Base-by-base conservation (phyloP, 805 yeast genomes). In the Cyberlindnera galapagoensis region DNA sequence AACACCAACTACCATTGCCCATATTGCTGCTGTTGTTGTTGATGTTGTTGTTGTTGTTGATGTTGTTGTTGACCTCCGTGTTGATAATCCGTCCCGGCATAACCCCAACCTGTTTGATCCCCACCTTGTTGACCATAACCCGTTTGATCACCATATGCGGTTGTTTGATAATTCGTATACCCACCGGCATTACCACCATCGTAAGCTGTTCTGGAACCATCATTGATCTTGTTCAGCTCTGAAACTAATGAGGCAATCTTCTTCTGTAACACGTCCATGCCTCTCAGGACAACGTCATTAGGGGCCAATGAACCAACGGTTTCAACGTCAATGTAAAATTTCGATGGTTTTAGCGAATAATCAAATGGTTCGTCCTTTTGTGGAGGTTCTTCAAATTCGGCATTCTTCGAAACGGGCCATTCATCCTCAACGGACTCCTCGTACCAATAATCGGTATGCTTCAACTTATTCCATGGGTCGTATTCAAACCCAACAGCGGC, bases 401-500 rank as follows among this genome's bases (percentile, higher is more conserved):
- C 76, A 60, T 92, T 90, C 43, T 74, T 73, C 25, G 85, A 73
- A 42, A 71, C 71, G 22, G 99, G 98, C 99, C 99, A 92, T 65
- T 92, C 99, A 28, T 68, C 73, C 24, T 75, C 85, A 21, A 84
- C 81, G 53, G 77, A 82, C 41, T 78, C 90, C 61, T 92, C 98
- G 56, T 81, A 85, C 99, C 99, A 92, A 54, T 74, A 84, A 49
- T 87, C 95, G 0, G 98, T 92, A 57, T 92, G 98, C 54, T 83
- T 80, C 50, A 92, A 69, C 61, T 90, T 92, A 62, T 92, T 92
- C 94, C 95, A 90, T n/a, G 99, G 98, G 52, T 90, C 98, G 54
- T 90, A 90, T 59, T 90, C 98, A 51, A 90, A 90, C 13, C 94
- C 97, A 34, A 90, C 74, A 15, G 97, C 97, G 0, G 97, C 73